phyloP scores from a whole-genome alignment of 805 yeast genomes.

The Wickerhamomyces xylosicus region DNA sequence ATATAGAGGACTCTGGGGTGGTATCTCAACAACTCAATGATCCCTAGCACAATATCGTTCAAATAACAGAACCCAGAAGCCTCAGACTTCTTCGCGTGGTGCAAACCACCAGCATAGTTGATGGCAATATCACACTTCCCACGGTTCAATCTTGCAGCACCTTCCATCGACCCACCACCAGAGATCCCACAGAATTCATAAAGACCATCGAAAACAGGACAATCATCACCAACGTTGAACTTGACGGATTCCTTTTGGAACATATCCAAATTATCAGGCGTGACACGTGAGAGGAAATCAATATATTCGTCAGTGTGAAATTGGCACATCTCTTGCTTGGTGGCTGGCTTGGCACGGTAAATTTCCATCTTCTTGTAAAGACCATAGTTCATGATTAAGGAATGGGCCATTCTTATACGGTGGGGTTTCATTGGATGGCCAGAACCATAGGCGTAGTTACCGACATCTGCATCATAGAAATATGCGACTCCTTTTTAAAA shows the following conservation, averaged over 20 bases:
- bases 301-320: conserved; percentile 97
- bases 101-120: conserved; percentile 90
- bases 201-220: conserved; percentile 74
- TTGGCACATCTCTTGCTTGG: conserved; percentile 96
- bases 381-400: conserved; percentile 93
- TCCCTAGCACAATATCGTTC: conserved; percentile 82
- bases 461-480: conserved; percentile 85
- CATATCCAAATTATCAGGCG: conserved; percentile 85
- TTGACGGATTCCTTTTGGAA: conserved; percentile 82
- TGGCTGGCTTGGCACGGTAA: conserved; percentile 88
- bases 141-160: conserved; percentile 70
- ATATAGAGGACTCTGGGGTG: conserved; percentile 82
- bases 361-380: conserved; percentile 95
- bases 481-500: conserved; percentile 47
- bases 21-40: conserved; percentile 65
- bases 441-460: conserved; percentile 96
- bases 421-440: conserved; percentile 99
- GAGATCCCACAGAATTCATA: conserved; percentile 70
- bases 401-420: conserved; percentile 97
- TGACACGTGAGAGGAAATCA: conserved; percentile 80
- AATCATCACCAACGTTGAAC: conserved; percentile 94
- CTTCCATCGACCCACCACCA: conserved; percentile 88
- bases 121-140: conserved; percentile 87
- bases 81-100: conserved; percentile 84
- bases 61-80: conserved; percentile 89